These are phyloP conservation scores for Abrus precatorius DNA, from an alignment of 306 rosid species.

Conservation along the genomic window DNA sequence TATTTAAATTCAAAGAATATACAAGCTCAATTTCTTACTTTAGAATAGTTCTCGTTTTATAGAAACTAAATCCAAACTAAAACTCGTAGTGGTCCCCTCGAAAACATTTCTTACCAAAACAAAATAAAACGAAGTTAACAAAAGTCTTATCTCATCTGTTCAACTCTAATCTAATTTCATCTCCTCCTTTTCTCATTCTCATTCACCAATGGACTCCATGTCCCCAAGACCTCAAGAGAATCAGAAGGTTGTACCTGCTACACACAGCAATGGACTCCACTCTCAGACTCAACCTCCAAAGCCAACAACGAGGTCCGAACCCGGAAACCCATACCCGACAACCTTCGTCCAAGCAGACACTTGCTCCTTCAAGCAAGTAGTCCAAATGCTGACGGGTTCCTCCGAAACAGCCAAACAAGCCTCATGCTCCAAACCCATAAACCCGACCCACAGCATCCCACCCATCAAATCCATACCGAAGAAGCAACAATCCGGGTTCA, in stretches of 20 bases:
- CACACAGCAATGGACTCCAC: too few relatives aligned
- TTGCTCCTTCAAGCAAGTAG: slow-evolving; percentile 90
- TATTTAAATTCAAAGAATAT: too few relatives aligned
- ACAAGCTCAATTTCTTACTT: too few relatives aligned
- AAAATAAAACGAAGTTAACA: slow-evolving; percentile 30
- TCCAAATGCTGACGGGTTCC: slow-evolving; percentile 98
- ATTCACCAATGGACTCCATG: slow-evolving; percentile 36
- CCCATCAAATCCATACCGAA: slow-evolving; percentile 75
- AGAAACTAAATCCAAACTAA: too few relatives aligned
- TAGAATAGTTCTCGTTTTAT: too few relatives aligned
- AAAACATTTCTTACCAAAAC: slow-evolving; percentile 65
- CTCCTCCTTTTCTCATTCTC: background rate
- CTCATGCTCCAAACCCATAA: slow-evolving; percentile 38
- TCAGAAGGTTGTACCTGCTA: slow-evolving; percentile 4
- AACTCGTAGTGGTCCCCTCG: slow-evolving; percentile 28
- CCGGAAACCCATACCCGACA: slow-evolving; percentile 87
- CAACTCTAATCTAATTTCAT: background rate
- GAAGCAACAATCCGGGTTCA: slow-evolving; percentile 69
- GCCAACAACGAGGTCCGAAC: slow-evolving; percentile 84
- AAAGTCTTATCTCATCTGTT: slow-evolving; percentile 36
- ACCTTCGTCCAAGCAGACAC: slow-evolving; percentile 96
- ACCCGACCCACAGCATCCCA: slow-evolving; percentile 70
- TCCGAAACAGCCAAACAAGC: slow-evolving; percentile 75
- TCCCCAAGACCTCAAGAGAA: slow-evolving; percentile 55
- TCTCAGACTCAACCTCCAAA: slow-evolving; percentile 19